Percentiles rank a stretch among this genome's conserved stretches.
These are phyloP conservation scores for Giardia muris DNA, from an alignment of 208 protist species.

Conservation along the genomic window DNA sequence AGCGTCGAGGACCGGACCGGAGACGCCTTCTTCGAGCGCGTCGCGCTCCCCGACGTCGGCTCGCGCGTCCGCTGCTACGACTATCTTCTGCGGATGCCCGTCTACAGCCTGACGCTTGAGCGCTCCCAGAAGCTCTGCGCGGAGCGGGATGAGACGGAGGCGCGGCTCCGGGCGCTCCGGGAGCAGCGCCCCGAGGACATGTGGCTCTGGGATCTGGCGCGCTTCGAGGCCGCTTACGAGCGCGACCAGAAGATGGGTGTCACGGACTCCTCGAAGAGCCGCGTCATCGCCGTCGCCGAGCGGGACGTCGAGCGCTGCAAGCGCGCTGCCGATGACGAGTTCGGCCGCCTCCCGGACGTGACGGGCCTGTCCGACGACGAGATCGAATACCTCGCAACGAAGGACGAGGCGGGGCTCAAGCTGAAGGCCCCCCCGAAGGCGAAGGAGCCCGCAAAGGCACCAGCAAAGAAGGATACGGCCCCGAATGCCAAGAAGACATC, in stretches of 20 bases:
- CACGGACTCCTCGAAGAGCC: background rate
- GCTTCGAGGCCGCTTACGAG: background rate
- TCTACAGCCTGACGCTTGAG: background rate
- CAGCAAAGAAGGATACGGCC: background rate
- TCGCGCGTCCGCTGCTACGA: background rate
- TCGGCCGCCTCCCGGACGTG: background rate
- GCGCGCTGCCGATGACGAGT: no score
- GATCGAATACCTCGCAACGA: background rate
- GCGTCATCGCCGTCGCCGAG: background rate
- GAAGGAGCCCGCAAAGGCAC: background rate
- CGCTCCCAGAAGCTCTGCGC: background rate
- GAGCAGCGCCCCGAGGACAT: background rate
- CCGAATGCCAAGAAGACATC: no score
- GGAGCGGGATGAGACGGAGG: background rate
- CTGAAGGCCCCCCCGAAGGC: background rate
- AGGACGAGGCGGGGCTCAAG: background rate
- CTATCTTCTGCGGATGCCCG: background rate
- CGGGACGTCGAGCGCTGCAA: background rate
- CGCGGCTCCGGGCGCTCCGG: background rate
- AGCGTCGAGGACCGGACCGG: background rate
- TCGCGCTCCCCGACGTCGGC: background rate
- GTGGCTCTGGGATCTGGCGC: background rate
- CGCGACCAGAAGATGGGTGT: background rate
- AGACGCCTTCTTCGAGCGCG: background rate
- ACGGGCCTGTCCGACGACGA: background rate